These are phyloP conservation scores for Coccinonectria pachysandricola DNA, from an alignment of 2,329 filamentous ascomycete species.

Conservation along the genomic window DNA sequence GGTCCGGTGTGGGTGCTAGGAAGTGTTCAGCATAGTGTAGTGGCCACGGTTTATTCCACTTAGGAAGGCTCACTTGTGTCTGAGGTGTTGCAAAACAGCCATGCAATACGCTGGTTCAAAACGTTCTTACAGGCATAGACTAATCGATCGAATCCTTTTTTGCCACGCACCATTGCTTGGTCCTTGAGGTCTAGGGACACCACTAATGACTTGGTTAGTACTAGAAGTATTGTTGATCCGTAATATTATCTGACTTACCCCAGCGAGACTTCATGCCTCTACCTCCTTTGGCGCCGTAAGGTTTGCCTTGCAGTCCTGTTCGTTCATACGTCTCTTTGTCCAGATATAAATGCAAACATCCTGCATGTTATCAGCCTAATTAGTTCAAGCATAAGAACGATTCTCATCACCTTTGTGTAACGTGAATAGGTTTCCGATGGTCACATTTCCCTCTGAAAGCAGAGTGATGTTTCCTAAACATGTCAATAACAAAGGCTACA, in stretches of 20 bases:
- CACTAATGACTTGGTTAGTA: constrained; percentile 38
- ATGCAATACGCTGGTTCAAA: constrained; percentile 55
- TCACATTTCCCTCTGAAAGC: constrained; percentile 67
- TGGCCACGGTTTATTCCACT: too few species aligned
- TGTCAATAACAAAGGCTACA: too few species aligned
- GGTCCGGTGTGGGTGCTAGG: constrained; percentile 39
- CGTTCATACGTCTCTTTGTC: constrained; percentile 75
- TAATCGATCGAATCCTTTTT: constrained; percentile 71
- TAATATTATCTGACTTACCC: constrained; percentile 37
- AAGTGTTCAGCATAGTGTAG: constrained; percentile 16
- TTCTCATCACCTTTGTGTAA: constrained; percentile 51
- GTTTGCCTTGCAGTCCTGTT: constrained; percentile 66
- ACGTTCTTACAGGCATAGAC: constrained; percentile 71
- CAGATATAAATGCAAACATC: constrained; percentile 63
- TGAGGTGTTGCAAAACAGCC: constrained; percentile 65
- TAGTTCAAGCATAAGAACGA: constrained; percentile 1
- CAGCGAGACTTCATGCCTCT: constrained; percentile 59
- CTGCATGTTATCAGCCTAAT: constrained; percentile 36
- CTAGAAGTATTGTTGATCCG: constrained; percentile 2
- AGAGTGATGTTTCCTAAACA: constrained; percentile 73
- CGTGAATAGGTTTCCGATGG: constrained; percentile 61
- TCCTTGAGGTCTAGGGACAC: constrained; percentile 67
- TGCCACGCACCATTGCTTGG: constrained; percentile 70
- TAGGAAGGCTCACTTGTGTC: too few species aligned
- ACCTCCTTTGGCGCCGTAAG: constrained; percentile 48